These are phyloP conservation scores for Ustilago nuda DNA, from an alignment of 1,284 basidiomycete species.

Conservation along the genomic window DNA sequence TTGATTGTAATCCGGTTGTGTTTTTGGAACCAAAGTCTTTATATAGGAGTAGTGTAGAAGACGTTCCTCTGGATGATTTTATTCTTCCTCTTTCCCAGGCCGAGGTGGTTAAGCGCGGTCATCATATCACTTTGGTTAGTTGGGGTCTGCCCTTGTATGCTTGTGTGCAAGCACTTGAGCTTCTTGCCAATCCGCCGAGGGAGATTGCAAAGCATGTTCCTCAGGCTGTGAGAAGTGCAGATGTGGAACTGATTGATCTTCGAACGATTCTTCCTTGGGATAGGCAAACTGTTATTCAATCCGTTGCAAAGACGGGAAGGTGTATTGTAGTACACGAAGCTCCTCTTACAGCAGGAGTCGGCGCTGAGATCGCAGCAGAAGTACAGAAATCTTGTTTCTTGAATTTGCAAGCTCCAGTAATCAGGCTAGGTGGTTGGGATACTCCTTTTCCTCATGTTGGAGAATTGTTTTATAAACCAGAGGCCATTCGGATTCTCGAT, in stretches of 20 bases:
- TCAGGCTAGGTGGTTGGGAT: slow-evolving; percentile 54
- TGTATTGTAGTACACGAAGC: slow-evolving; percentile 65
- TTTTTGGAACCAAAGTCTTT: slow-evolving; percentile 95
- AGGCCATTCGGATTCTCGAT: slow-evolving; percentile 53
- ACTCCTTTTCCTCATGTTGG: slow-evolving; percentile 61
- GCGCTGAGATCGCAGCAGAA: slow-evolving; percentile 59
- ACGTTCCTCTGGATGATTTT: slow-evolving; percentile 89
- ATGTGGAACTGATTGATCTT: slow-evolving; percentile 89
- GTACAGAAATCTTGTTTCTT: slow-evolving; percentile 61
- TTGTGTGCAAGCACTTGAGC: slow-evolving; percentile 81
- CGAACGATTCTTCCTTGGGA: slow-evolving; percentile 92
- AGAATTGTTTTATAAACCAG: slow-evolving; percentile 62
- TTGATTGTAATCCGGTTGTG: slow-evolving; percentile 91
- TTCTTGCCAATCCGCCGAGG: slow-evolving; percentile 77
- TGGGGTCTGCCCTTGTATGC: slow-evolving; percentile 94
- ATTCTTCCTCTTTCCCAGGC: slow-evolving; percentile 82
- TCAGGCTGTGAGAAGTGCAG: slow-evolving; percentile 76
- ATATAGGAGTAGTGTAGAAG: slow-evolving; percentile 88
- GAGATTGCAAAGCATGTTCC: slow-evolving; percentile 79
- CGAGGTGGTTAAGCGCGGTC: slow-evolving; percentile 79
- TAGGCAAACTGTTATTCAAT: slow-evolving; percentile 72
- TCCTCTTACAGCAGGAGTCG: slow-evolving; percentile 58
- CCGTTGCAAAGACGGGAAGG: slow-evolving; percentile 59
- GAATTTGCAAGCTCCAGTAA: slow-evolving; percentile 55
- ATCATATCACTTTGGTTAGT: slow-evolving; percentile 82